Evolutionary conservation across 1,284 basidiomycete genomes (phyloP).

Genomic region (Boletus calvinii): DNA sequence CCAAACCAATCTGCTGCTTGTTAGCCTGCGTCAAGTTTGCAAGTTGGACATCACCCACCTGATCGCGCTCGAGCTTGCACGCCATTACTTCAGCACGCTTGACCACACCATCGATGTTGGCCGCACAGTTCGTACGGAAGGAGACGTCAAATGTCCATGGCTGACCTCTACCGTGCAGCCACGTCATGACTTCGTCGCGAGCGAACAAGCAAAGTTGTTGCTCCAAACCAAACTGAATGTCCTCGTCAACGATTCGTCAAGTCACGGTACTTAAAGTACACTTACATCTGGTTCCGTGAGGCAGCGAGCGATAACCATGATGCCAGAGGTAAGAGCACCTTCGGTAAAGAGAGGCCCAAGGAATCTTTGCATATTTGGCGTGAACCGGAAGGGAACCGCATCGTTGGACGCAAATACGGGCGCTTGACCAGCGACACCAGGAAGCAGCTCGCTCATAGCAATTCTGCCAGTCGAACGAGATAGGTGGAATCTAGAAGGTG

Average conservation of each 20-base stretch:
- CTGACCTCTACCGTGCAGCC: constrained; percentile 55
- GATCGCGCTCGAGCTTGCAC: constrained; percentile 81
- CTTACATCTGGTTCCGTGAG: constrained; percentile 91
- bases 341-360: constrained; percentile 89
- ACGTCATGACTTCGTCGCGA: constrained; percentile 87
- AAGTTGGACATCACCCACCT: constrained; percentile 42
- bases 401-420: constrained; percentile 82
- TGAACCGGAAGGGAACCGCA: constrained; percentile 94
- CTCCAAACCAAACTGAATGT: constrained; percentile 76
- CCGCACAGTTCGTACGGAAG: constrained; percentile 69
- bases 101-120: constrained; percentile 80
- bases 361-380: constrained; percentile 95
- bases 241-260: constrained; percentile 1
- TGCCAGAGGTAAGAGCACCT: constrained; percentile 81
- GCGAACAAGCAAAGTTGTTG: constrained; percentile 89
- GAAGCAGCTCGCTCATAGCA: constrained; percentile 87
- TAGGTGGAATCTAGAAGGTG: constrained; percentile 85
- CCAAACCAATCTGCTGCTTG: constrained; percentile 32
- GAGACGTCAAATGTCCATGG: constrained; percentile 55
- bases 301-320: constrained; percentile 90
- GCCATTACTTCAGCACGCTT: constrained; percentile 84
- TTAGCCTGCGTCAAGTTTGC: constrained; percentile 24
- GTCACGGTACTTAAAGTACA: not conserved
- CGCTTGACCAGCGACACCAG: constrained; percentile 56
- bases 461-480: constrained; percentile 88